phyloP scores from a whole-genome alignment of 495 filamentous ascomycete species.

The Tuber aestivum region DNA sequence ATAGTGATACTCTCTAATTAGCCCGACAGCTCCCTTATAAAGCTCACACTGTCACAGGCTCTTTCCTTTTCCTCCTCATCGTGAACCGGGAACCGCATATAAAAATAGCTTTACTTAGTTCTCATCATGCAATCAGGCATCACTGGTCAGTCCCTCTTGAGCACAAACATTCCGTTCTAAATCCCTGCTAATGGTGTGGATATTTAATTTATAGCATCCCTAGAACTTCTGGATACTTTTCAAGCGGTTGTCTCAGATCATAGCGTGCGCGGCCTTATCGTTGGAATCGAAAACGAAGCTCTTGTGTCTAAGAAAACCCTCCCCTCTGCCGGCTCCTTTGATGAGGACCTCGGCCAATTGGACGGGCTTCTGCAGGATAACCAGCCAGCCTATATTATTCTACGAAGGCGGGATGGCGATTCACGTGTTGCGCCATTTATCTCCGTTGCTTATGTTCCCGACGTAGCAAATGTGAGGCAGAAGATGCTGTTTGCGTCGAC shows the following conservation, averaged over 20 bases:
- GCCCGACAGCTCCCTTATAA: neutral
- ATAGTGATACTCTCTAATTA: neutral
- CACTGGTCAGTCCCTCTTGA: slow-evolving; percentile 52
- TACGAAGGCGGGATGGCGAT: slow-evolving; percentile 57
- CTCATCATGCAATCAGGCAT: slow-evolving; percentile 80
- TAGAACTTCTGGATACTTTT: slow-evolving; percentile 81
- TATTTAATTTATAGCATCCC: slow-evolving; percentile 56
- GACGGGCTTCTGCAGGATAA: slow-evolving; percentile 62
- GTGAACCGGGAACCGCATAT: neutral
- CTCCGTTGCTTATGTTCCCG: slow-evolving; percentile 85
- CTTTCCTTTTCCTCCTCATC: neutral
- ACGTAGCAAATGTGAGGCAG: slow-evolving; percentile 78
- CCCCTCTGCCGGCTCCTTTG: slow-evolving; percentile 54
- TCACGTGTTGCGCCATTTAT: slow-evolving; percentile 53
- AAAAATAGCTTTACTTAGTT: neutral
- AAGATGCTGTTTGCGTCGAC: slow-evolving; percentile 96
- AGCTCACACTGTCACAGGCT: neutral
- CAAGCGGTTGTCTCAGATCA: slow-evolving; percentile 59
- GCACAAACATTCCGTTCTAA: slow-evolving; percentile 10
- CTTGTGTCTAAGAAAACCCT: slow-evolving; percentile 62
- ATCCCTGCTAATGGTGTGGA: slow-evolving; percentile 15
- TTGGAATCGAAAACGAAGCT: slow-evolving; percentile 68
- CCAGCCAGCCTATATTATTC: slow-evolving; percentile 74
- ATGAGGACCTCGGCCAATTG: slow-evolving; percentile 56
- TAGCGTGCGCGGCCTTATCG: slow-evolving; percentile 69